Evolutionary conservation across 345 rosid genomes (phyloP).

Genomic region (Linum lewisii): DNA sequence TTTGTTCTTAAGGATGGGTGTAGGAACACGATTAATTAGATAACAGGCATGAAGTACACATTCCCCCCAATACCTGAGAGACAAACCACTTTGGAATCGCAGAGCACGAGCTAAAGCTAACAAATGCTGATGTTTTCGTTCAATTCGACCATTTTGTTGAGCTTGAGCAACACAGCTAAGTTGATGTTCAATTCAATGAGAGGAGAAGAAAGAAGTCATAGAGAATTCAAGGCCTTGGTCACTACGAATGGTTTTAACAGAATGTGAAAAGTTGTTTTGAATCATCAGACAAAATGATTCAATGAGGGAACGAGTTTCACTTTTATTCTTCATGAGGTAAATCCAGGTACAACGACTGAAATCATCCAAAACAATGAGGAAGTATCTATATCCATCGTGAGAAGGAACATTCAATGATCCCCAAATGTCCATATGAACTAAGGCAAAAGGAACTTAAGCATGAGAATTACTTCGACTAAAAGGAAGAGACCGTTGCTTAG

Average conservation of each 20-base stretch:
- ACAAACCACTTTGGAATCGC: background rate
- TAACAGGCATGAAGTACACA: no score
- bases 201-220: background rate
- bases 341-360: background rate
- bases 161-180: background rate
- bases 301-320: background rate
- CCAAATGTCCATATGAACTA: background rate
- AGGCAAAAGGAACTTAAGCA: background rate
- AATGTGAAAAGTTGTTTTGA: background rate
- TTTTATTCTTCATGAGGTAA: background rate
- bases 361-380: background rate
- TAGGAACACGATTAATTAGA: no score
- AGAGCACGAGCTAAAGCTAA: background rate
- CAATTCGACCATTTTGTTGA: background rate
- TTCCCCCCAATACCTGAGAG: background rate
- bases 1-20: no score
- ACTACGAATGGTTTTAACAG: background rate
- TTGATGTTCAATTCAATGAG: background rate
- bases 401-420: background rate
- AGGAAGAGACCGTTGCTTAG: no score
- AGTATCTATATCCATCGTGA: background rate
- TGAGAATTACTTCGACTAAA: background rate
- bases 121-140: background rate
- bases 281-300: background rate
- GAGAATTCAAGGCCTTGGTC: background rate